Conservation (phyloP, 805 yeast species). For the Babjeviella inositovora region DNA sequence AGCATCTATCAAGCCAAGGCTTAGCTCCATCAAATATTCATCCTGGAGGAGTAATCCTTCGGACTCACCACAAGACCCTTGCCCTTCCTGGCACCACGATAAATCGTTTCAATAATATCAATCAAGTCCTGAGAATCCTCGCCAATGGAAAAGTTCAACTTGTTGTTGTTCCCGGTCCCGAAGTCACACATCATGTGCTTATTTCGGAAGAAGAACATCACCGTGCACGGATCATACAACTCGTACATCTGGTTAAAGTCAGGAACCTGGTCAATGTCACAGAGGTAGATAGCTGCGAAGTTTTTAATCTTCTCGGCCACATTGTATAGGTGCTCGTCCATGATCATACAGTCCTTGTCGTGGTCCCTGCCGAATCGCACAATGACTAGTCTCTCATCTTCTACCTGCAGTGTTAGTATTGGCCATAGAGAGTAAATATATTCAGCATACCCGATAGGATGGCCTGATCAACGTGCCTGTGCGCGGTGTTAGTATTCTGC, state of each 20-base stretch:
- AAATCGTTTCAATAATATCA: conserved; percentile 79
- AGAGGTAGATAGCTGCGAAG: conserved; percentile 77
- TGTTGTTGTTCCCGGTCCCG: conserved; percentile 96
- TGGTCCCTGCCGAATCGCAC: conserved; percentile 76
- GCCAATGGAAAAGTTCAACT: conserved; percentile 58
- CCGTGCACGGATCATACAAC: conserved; percentile 74
- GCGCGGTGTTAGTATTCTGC: conserved; percentile 2
- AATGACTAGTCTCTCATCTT: conserved; percentile 77
- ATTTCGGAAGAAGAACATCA: conserved; percentile 88
- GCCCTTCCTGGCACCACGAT: conserved; percentile 84
- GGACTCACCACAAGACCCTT: conserved; percentile 86
- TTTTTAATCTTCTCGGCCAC: conserved; percentile 74
- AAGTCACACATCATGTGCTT: conserved; percentile 98
- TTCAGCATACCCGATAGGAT: conserved; percentile 36
- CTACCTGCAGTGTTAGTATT: conserved; percentile 12
- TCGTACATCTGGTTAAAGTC: conserved; percentile 82
- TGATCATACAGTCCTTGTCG: conserved; percentile 67
- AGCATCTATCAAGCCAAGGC: too few relatives aligned
- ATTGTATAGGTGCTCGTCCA: conserved; percentile 75
- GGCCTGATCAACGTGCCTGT: conserved; percentile 91
- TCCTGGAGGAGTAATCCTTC: conserved; percentile 49
- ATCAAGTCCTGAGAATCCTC: conserved; percentile 79
- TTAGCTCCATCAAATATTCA: too few relatives aligned
- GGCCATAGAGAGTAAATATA: not conserved
- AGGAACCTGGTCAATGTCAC: conserved; percentile 80